These are phyloP conservation scores for Spergularia azorica DNA, from an alignment of 179 eudicot species.

Conservation along the genomic window DNA sequence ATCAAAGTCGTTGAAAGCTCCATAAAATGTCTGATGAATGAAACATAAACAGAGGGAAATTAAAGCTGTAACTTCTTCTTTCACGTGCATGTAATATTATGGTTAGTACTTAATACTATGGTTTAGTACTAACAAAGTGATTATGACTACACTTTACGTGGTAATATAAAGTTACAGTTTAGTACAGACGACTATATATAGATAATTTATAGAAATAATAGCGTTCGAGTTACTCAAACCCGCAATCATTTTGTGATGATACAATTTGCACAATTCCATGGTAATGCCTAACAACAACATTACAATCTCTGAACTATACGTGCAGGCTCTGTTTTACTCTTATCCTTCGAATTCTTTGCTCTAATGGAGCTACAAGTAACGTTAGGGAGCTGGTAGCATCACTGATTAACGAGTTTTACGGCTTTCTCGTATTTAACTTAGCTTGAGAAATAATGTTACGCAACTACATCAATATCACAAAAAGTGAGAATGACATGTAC, in stretches of 20 bases:
- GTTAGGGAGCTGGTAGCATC: too few relatives aligned
- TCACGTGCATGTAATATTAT: slow-evolving; percentile 25
- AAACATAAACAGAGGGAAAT: not conserved
- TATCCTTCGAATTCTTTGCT: too few relatives aligned
- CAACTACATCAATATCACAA: too few relatives aligned
- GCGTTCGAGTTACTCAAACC: slow-evolving; percentile 1
- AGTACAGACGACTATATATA: not conserved
- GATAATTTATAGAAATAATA: slow-evolving; percentile 15
- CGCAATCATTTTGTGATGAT: slow-evolving; percentile 35
- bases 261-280: not conserved
- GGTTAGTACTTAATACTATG: not conserved
- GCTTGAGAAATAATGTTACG: too few relatives aligned
- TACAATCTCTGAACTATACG: slow-evolving; percentile 24
- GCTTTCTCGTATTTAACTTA: too few relatives aligned
- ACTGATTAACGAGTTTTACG: too few relatives aligned
- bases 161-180: too few relatives aligned
- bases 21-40: not conserved
- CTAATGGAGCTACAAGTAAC: too few relatives aligned
- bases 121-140: not conserved
- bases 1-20: not conserved
- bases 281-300: slow-evolving; percentile 22
- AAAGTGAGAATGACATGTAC: too few relatives aligned
- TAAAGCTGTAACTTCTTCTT: slow-evolving; percentile 23
- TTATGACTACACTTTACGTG: not conserved
- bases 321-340: slow-evolving; percentile 9